phyloP scores from a whole-genome alignment of 768 basidiomycete species.

The Butyriboletus loyo region DNA sequence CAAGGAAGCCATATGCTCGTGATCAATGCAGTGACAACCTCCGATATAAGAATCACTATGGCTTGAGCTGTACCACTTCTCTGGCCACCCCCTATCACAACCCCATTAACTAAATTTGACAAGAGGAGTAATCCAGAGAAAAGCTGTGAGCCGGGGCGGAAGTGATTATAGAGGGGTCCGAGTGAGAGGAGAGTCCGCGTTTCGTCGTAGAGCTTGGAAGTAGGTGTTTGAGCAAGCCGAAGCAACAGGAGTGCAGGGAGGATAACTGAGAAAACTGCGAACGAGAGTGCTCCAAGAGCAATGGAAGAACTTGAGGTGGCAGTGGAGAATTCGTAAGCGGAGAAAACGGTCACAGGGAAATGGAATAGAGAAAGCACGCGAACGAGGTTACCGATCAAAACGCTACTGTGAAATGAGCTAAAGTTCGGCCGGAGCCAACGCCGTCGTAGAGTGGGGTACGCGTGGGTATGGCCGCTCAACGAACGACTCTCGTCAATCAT shows the following conservation, averaged over 20 bases:
- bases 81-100: conserved; percentile 89
- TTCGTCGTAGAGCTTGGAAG: conserved; percentile 92
- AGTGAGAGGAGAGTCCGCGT: conserved; percentile 86
- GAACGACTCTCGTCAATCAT: conserved; percentile 30
- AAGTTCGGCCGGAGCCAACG: conserved; percentile 49
- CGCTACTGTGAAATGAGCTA: conserved; percentile 76
- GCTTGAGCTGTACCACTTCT: conserved; percentile 88
- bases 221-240: conserved; percentile 76
- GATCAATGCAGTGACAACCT: conserved; percentile 81
- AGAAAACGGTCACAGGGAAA: conserved; percentile 90
- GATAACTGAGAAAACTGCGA: conserved; percentile 74
- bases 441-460: conserved; percentile 26
- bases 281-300: conserved; percentile 78
- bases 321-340: conserved; percentile 59
- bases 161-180: conserved; percentile 94
- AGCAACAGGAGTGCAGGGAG: conserved; percentile 72
- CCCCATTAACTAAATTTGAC: conserved; percentile 77
- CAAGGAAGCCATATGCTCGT: conserved; percentile 96
- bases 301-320: conserved; percentile 54
- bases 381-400: conserved; percentile 87
- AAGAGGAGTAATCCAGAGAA: conserved; percentile 81
- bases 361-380: conserved; percentile 92
- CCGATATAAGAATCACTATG: conserved; percentile 83
- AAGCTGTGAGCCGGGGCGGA: conserved; percentile 85
- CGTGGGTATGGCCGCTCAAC: conserved; percentile 23